Evolutionary conservation across 208 protist genomes (phyloP).

Genomic region (Trypanosoma cruzi): DNA sequence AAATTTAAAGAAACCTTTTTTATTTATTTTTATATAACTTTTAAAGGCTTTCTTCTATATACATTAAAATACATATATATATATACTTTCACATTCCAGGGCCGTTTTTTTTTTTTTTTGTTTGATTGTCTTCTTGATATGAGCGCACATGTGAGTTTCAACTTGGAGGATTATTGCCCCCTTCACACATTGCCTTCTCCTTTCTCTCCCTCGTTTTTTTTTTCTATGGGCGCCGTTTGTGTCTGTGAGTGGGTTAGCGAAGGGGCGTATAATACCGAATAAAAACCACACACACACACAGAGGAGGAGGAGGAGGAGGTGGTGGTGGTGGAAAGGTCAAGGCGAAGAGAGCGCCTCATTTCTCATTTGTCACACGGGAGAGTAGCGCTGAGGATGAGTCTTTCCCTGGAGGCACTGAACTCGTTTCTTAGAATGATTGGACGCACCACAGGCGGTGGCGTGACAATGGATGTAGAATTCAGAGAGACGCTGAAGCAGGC

Average conservation of each 20-base stretch:
- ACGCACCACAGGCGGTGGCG: slow-evolving; percentile 26
- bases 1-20: slow-evolving; percentile 1
- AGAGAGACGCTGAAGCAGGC: slow-evolving; percentile 31
- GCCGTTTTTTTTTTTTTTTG: not conserved
- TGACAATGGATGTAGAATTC: slow-evolving; percentile 35
- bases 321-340: not conserved
- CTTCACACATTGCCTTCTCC: not conserved
- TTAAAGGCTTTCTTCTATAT: slow-evolving; percentile 17
- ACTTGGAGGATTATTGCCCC: not conserved
- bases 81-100: not conserved
- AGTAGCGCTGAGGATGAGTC: not conserved
- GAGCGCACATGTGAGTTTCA: not conserved
- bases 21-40: slow-evolving; percentile 22
- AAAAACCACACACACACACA: not conserved
- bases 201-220: not conserved
- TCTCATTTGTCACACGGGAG: not conserved
- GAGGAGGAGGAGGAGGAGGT: not conserved
- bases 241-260: not conserved
- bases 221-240: not conserved
- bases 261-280: not conserved
- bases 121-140: not conserved
- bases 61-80: no score
- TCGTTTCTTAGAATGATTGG: slow-evolving; percentile 24
- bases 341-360: not conserved
- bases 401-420: slow-evolving; percentile 1